Evolutionary conservation across 345 rosid species (phyloP).

Genomic region (Salix koriyanagi): DNA sequence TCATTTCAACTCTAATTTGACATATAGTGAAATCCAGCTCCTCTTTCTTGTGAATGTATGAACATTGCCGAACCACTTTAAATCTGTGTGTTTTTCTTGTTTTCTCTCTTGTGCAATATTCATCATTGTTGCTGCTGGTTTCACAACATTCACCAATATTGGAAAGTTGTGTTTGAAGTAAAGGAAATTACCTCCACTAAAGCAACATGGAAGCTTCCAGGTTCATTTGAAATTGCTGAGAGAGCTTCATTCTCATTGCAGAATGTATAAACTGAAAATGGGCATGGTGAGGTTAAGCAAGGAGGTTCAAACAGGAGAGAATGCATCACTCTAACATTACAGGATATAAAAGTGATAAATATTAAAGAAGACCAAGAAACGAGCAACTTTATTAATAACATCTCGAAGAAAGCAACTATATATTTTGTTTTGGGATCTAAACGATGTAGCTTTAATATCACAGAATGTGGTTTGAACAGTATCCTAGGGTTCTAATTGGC

Average conservation of each 20-base stretch:
- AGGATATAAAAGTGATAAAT: slow-evolving; percentile 18
- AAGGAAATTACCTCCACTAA: slow-evolving; percentile 61
- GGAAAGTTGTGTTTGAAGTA: background rate
- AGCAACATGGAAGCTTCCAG: slow-evolving; percentile 80
- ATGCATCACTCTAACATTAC: slow-evolving; percentile 14
- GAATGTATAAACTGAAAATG: slow-evolving; percentile 63
- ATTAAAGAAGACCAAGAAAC: background rate
- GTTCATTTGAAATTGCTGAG: slow-evolving; percentile 47
- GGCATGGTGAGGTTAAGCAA: background rate
- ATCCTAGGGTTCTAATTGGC: background rate
- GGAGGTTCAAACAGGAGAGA: background rate
- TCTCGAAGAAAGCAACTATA: background rate
- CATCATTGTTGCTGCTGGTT: background rate
- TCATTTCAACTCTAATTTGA: background rate
- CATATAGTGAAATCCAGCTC: background rate
- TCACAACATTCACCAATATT: background rate
- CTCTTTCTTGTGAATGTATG: too few relatives aligned
- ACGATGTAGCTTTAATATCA: background rate
- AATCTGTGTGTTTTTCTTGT: too few relatives aligned
- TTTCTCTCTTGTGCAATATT: too few relatives aligned
- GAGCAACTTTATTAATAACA: background rate
- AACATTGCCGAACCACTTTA: too few relatives aligned
- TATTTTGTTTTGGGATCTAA: background rate
- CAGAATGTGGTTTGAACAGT: background rate
- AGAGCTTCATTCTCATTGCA: slow-evolving; percentile 72